Evolutionary conservation across 1,139 yeast genomes (phyloP), one percentile per base, ranked within the genome.

Genomic region (Wickerhamomyces sp.): DNA sequence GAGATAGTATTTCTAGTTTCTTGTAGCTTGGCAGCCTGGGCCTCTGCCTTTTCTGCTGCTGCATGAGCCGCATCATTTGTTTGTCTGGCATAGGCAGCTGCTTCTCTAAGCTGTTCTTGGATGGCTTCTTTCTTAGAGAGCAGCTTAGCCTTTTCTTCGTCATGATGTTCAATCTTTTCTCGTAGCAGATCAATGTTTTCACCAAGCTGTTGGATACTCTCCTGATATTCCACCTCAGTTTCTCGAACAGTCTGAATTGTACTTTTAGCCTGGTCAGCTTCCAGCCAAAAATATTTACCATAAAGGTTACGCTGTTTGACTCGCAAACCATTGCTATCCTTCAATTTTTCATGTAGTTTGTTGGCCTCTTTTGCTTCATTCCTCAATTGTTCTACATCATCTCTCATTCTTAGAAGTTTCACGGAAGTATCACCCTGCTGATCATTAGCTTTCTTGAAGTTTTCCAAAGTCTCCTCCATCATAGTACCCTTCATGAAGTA

Each of bases 401-500:
- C 69, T 42, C 66, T 68, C 27, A 74, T 68, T 18, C 65, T 63
- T 7, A 65, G 61, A 27, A 74, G 59, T 44, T 69, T 69, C n/a
- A 63, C 60, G 27, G 68, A 66, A n/a, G 78, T 69, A 37, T 65
- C 66, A 10, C 61, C 59, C 6, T 73, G 64, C 47, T 78, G 71
- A 1, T 61, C 58, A 7, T 71, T 66, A 2, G 78, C 68, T 11
- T 63, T 60, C 44, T 66, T 66, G 47, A 80, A 72, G 57, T 82
- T 79, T 10, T 70, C 71, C 39, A 75, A 66, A 15, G 84, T 79
- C 44, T 81, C 86, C 46, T 77, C 81, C 46, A 88, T 72, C 54
- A 82, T 72, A 6, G 94, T 82, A 30, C 95, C 96, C 47, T 78
- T 77, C 88, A 86, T 84, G 61, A 89, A 88, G 57, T 78, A 83